Conservation (phyloP, 2,329 filamentous ascomycete genomes). For the Sclerotinia minor region DNA sequence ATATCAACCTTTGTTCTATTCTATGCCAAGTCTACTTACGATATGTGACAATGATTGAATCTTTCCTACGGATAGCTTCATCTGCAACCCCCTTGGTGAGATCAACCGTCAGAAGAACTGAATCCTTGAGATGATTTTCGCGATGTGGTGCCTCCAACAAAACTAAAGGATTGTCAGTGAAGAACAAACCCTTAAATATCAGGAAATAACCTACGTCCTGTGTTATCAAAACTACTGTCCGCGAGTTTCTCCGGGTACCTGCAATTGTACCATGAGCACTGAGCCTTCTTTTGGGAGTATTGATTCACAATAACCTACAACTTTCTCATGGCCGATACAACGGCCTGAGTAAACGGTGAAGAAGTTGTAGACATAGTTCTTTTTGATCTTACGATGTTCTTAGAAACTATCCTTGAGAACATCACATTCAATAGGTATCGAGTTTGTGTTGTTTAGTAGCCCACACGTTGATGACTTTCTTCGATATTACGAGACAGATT, state of each 20-base stretch:
- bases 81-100: conserved; percentile 85
- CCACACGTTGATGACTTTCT: conserved; percentile 14
- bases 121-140: conserved; percentile 59
- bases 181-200: background rate
- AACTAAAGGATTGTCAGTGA: conserved; percentile 47
- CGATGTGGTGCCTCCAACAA: conserved; percentile 69
- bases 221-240: conserved; percentile 92
- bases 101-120: conserved; percentile 82
- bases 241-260: conserved; percentile 89
- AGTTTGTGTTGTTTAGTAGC: conserved; percentile 4
- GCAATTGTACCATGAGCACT: conserved; percentile 19
- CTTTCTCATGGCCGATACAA: conserved; percentile 76
- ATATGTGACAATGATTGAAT: conserved; percentile 83
- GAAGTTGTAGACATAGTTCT: conserved; percentile 35
- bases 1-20: background rate
- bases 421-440: conserved; percentile 30
- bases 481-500: background rate
- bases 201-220: conserved; percentile 58
- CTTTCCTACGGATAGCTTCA: conserved; percentile 77
- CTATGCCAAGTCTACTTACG: conserved; percentile 55
- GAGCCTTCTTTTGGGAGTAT: background rate
- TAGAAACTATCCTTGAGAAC: conserved; percentile 29
- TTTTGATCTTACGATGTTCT: conserved; percentile 25
- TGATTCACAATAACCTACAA: conserved; percentile 57
- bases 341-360: conserved; percentile 58